Evolutionary conservation across 129 eudicot species (phyloP).

Genomic region (Dittrichia graveolens): DNA sequence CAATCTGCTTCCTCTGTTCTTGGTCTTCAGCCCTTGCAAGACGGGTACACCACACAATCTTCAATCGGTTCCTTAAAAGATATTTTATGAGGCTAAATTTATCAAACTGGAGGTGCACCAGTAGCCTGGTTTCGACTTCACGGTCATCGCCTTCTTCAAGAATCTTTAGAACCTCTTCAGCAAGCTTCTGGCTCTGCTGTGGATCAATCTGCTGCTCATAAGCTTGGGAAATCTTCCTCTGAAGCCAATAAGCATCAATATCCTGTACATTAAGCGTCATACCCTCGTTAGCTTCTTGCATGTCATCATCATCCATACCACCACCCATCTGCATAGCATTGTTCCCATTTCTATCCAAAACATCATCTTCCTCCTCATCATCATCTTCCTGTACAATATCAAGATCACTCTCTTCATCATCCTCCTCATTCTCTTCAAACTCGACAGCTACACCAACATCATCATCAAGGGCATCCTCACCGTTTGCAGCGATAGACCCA

Average conservation of each 20-base stretch:
- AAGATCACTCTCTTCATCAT: constrained; percentile 80
- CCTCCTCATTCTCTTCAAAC: constrained; percentile 96
- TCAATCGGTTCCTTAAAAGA: constrained; percentile 70
- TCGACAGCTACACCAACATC: constrained; percentile 96
- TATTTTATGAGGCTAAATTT: constrained; percentile 74
- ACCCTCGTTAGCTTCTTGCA: constrained; percentile 70
- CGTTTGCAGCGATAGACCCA: constrained; percentile 43
- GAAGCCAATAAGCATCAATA: constrained; percentile 98
- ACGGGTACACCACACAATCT: constrained; percentile 98
- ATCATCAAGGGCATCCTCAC: constrained; percentile 70
- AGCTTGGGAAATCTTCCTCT: constrained; percentile 89
- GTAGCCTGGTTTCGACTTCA: constrained; percentile 74
- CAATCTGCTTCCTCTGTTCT: constrained; percentile 76
- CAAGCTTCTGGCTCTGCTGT: constrained; percentile 90
- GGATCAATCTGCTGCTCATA: constrained; percentile 95
- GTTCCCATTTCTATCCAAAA: constrained; percentile 48
- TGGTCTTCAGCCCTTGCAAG: constrained; percentile 94
- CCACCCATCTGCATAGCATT: constrained; percentile 98
- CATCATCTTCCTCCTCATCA: constrained; percentile 87
- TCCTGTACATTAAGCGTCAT: constrained; percentile 93
- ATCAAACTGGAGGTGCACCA: constrained; percentile 82
- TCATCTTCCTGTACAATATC: constrained; percentile 83
- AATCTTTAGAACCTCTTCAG: constrained; percentile 85
- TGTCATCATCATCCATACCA: constrained; percentile 88
- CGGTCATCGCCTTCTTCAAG: constrained; percentile 92